Evolutionary conservation across 2,329 filamentous ascomycete genomes (phyloP).

Genomic region (Fusarium marasasianum): DNA sequence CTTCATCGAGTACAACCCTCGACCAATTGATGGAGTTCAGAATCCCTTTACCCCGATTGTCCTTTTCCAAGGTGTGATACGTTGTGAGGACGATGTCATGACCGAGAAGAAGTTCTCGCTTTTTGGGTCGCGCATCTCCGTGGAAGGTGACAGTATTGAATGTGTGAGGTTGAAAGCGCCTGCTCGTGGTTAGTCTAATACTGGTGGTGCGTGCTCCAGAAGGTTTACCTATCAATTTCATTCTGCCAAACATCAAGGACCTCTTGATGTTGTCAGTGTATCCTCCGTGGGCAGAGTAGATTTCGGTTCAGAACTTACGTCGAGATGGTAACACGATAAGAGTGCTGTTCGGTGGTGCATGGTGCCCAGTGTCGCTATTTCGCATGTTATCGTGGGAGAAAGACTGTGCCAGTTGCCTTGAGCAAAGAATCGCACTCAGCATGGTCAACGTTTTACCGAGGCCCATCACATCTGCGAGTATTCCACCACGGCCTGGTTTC

Average conservation of each 20-base stretch:
- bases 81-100: not conserved
- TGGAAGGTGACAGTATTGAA: not conserved
- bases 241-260: slow-evolving; percentile 2
- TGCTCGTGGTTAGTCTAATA: rapidly evolving
- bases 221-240: not conserved
- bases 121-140: not conserved
- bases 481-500: not conserved
- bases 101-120: rapidly evolving
- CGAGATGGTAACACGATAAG: not conserved
- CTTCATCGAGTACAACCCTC: not conserved
- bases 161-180: not conserved
- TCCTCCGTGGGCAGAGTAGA: rapidly evolving
- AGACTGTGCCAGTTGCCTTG: rapidly evolving
- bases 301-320: not conserved
- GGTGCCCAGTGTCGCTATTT: rapidly evolving
- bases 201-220: rapidly evolving
- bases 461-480: slow-evolving; percentile 5
- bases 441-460: not conserved
- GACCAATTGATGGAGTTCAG: not conserved
- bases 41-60: rapidly evolving
- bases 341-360: rapidly evolving
- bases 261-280: not conserved
- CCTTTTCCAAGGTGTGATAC: not conserved
- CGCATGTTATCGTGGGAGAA: rapidly evolving
- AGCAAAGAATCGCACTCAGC: not conserved